These are phyloP conservation scores for Darksidea phi DNA, from an alignment of 495 filamentous ascomycete species.

Conservation along the genomic window DNA sequence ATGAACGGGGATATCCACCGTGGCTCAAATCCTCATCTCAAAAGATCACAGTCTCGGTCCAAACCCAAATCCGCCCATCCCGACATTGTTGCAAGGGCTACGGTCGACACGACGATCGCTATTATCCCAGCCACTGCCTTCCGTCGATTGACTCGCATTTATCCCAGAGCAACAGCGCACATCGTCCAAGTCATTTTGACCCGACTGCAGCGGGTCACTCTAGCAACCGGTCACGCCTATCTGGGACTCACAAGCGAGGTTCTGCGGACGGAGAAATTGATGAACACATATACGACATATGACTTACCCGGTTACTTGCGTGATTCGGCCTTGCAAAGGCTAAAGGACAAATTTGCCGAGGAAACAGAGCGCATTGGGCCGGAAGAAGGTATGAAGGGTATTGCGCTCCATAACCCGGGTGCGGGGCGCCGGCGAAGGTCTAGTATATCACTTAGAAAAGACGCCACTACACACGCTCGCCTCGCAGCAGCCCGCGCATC, in stretches of 20 bases:
- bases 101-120: slow-evolving; percentile 94
- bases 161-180: slow-evolving; percentile 93
- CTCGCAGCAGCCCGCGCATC: slow-evolving; percentile 34
- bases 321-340: slow-evolving; percentile 73
- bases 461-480: slow-evolving; percentile 65
- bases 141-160: slow-evolving; percentile 86
- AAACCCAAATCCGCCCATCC: slow-evolving; percentile 81
- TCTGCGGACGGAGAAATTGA: slow-evolving; percentile 81
- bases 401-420: slow-evolving; percentile 86
- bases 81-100: slow-evolving; percentile 94
- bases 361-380: slow-evolving; percentile 77
- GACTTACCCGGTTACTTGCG: slow-evolving; percentile 90
- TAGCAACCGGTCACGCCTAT: slow-evolving; percentile 90
- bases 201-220: slow-evolving; percentile 87
- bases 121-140: slow-evolving; percentile 97
- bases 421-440: slow-evolving; percentile 65
- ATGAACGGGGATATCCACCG: slow-evolving; percentile 21
- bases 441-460: slow-evolving; percentile 68
- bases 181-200: slow-evolving; percentile 97
- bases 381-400: slow-evolving; percentile 88
- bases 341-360: slow-evolving; percentile 89
- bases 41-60: slow-evolving; percentile 25
- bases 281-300: slow-evolving; percentile 87
- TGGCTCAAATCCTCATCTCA: slow-evolving; percentile 1
- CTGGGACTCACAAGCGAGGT: slow-evolving; percentile 89